A percentile compares a stretch with the other conserved stretches of the same genome.
Conservation (phyloP, 2,329 filamentous ascomycete species). For the Trichoderma sp. region DNA sequence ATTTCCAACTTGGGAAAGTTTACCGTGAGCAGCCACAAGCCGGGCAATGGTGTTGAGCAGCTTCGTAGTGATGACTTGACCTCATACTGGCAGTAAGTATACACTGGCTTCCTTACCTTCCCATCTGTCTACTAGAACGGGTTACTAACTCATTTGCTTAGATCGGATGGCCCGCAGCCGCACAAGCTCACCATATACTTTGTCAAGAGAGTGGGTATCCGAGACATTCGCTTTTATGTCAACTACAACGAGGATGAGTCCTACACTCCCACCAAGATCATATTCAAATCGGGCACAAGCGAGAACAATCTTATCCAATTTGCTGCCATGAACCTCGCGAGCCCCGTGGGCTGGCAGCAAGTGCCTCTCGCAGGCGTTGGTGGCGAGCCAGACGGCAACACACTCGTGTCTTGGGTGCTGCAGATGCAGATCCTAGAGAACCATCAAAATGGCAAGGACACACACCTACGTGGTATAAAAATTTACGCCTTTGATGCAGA, state of each 20-base stretch:
- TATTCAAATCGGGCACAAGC: constrained; percentile 85
- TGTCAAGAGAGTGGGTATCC: constrained; percentile 77
- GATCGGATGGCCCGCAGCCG: constrained; percentile 81
- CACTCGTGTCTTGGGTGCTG: constrained; percentile 83
- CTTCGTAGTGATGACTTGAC: constrained; percentile 72
- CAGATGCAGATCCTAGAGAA: constrained; percentile 93
- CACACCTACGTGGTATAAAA: constrained; percentile 91
- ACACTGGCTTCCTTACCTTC: neutral
- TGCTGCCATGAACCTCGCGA: constrained; percentile 73
- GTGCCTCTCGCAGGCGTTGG: constrained; percentile 62
- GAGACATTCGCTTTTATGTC: constrained; percentile 77
- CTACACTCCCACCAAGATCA: constrained; percentile 92
- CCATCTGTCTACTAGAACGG: neutral
- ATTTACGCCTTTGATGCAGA: constrained; percentile 67
- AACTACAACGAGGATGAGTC: constrained; percentile 94
- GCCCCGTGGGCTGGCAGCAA: constrained; percentile 87
- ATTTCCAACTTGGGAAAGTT: constrained; percentile 83
- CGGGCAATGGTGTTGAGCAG: constrained; percentile 75
- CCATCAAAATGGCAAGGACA: constrained; percentile 98
- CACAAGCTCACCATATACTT: constrained; percentile 84
- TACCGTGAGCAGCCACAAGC: constrained; percentile 80
- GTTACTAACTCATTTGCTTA: constrained; percentile 32
- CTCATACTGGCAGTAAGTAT: constrained; percentile 74
- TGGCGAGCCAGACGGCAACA: constrained; percentile 66
- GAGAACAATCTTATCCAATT: constrained; percentile 92